Evolutionary conservation across 768 basidiomycete species (phyloP), one percentile per base, ranked within the genome.

Genomic region (Panus rudis): DNA sequence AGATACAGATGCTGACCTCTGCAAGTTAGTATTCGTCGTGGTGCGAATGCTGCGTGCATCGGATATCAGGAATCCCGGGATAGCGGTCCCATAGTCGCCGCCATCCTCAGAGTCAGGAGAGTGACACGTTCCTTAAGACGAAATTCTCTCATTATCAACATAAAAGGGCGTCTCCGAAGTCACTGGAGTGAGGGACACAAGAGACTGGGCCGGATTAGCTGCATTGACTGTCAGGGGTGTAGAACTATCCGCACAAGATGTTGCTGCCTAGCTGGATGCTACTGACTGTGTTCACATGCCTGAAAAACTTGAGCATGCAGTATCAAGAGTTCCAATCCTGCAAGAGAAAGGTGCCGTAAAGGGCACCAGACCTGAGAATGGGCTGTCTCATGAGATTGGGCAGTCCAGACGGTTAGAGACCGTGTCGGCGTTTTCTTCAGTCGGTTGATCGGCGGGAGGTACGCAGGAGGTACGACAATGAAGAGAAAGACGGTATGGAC

Each of bases 1-100:
- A 14, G 89, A 92, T 1, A 92, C 92, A 8, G 89, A 92, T 17
- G 75, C 82, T 5, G 83, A 83, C 50, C 82, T 69, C 51, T 87
- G n/a, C n/a, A n/a, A n/a, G n/a, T n/a, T 84, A 31, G 81, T 56
- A 57, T 83, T 87, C 26, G 41, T 37, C 19, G 79, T 66, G 6
- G 88, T 92, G 52, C 81, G 79, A 55, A 92, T 76, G 56, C 92
- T 92, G 40, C 91, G 73, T 20, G 90, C 80, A 61, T 96, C 92
- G 55, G n/a, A 53, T 58, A 34, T 94, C 92, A 43, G 78, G 83
- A 7, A 96, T 88, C 92, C 92, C 27, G 92, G 92, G 26, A 96
- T 92, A 19, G 81, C 74, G 2, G 81, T 84, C 14, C 81, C 82
- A 61, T 83, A 79, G n/a, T 20, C 33, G n/a, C n/a, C 70, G 41